phyloP scores from a whole-genome alignment of 1,284 basidiomycete genomes.

The Schizopora paradoxa region DNA sequence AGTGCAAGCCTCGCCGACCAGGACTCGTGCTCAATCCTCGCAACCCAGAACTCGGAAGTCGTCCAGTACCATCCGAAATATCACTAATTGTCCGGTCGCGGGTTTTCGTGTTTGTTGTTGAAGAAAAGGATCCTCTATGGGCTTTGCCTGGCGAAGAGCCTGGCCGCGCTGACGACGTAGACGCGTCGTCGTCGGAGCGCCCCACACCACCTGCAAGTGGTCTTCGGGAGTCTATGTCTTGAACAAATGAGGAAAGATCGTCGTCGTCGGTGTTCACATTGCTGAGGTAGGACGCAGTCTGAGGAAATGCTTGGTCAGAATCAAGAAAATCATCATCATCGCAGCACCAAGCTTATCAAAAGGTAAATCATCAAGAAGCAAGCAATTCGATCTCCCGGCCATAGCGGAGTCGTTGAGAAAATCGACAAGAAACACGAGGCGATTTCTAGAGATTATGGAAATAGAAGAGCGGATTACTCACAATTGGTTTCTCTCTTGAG shows the following conservation, averaged over 20 bases:
- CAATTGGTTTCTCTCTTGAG: slow-evolving; percentile 32
- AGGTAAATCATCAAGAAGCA: background rate
- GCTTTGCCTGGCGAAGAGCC: background rate
- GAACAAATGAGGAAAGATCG: slow-evolving; percentile 69
- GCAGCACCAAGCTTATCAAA: background rate
- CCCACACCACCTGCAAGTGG: slow-evolving; percentile 43
- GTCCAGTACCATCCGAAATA: too few relatives aligned
- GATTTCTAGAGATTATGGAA: background rate
- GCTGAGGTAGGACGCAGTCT: slow-evolving; percentile 42
- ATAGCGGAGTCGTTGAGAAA: background rate
- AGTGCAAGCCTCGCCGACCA: too few relatives aligned
- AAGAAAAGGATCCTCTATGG: background rate
- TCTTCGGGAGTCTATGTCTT: slow-evolving; percentile 63
- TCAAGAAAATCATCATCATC: too few relatives aligned
- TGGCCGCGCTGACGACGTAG: background rate
- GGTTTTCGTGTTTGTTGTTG: slow-evolving; percentile 6
- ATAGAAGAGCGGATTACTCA: slow-evolving; percentile 21
- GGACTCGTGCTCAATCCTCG: too few relatives aligned
- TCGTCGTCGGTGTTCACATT: slow-evolving; percentile 61
- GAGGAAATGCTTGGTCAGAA: too few relatives aligned
- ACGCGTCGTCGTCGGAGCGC: background rate
- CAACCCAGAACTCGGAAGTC: too few relatives aligned
- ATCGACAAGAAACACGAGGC: background rate
- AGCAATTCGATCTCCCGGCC: background rate
- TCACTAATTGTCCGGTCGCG: slow-evolving; percentile 16